Evolutionary conservation across 202 grass and related monocot genomes (phyloP), one percentile per base, ranked within the genome.

Genomic region (Elaeis oleifera): DNA sequence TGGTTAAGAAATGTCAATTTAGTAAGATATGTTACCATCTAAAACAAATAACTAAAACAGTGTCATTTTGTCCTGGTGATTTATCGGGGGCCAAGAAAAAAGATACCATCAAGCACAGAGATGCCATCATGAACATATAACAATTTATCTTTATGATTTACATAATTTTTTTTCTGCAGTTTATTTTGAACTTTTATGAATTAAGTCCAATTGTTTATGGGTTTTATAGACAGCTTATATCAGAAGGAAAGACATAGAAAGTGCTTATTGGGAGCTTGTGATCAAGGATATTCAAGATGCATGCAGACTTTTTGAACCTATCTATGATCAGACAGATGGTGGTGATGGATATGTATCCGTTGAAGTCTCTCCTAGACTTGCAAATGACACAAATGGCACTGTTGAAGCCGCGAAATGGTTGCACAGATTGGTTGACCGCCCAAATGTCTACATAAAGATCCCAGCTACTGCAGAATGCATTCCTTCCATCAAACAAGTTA

Each of bases 381-480:
- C 94, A 63, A 92, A 99, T 78, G 94, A 99, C 54, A 92, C 94
- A 36, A 58, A 84, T 66, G 88, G 85, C 16, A 99, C 94, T 14
- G 50, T 99, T 64, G 94, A 89, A 69, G 94, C 94, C 52, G 94
- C 94, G 28, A 94, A 99, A 63, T 94, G 88, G 85, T 81, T 99
- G n/a, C 85, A 99, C 63, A 87, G 86, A 58, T 78, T 89, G 50
- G 84, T 89, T 74, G 81, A 86, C 69, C 61, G 92, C 18, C 74
- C 76, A 0, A 97, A 97, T 78, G 94, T 99, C 55, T 99, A 99
- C 74, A 99, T 99, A 51, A 99, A 99, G 78, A 99, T 99, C 29
- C 94, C 94, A 44, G 94, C 94, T 56, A 99, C 94, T 3, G 94
- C 88, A 0, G 94, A 99, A 58, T 99, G 94, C 27, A 76, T 99